These are phyloP conservation scores for Miscanthus lutarioriparius DNA, from an alignment of 176 grass and related monocot genomes.

Conservation along the genomic window DNA sequence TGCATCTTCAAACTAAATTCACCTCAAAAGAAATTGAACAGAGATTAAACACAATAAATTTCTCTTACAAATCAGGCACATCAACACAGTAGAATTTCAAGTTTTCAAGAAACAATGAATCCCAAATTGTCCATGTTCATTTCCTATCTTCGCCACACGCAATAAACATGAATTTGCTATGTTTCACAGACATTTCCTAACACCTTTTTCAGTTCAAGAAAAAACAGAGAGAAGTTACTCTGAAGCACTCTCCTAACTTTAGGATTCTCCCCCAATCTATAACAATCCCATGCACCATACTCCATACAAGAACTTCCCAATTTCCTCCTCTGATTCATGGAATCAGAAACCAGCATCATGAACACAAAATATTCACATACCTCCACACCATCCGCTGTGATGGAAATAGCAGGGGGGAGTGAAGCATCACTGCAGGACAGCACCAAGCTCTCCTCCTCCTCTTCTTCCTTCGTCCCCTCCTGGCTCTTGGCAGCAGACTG, in stretches of 20 bases:
- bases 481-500: slow-evolving; percentile 27
- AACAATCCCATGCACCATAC: background rate
- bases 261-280: background rate
- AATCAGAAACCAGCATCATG: background rate
- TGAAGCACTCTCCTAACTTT: background rate
- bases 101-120: slow-evolving; percentile 23
- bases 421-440: slow-evolving; percentile 28
- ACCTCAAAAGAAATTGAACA: slow-evolving; percentile 24
- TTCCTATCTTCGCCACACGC: background rate
- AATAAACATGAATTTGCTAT: slow-evolving; percentile 9
- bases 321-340: background rate
- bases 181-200: slow-evolving; percentile 3
- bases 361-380: slow-evolving; percentile 30
- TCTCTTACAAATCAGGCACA: background rate
- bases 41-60: slow-evolving; percentile 16
- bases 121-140: background rate
- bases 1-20: slow-evolving; percentile 45
- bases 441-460: slow-evolving; percentile 35
- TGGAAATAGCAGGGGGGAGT: slow-evolving; percentile 42
- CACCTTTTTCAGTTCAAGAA: slow-evolving; percentile 4
- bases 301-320: background rate
- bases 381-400: slow-evolving; percentile 5
- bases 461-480: slow-evolving; percentile 4
- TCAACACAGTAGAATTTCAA: slow-evolving; percentile 23
- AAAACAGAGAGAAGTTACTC: background rate